These are phyloP conservation scores for Hymenotorrendiella dingleyae DNA, from an alignment of 2,329 filamentous ascomycete species.

Conservation along the genomic window DNA sequence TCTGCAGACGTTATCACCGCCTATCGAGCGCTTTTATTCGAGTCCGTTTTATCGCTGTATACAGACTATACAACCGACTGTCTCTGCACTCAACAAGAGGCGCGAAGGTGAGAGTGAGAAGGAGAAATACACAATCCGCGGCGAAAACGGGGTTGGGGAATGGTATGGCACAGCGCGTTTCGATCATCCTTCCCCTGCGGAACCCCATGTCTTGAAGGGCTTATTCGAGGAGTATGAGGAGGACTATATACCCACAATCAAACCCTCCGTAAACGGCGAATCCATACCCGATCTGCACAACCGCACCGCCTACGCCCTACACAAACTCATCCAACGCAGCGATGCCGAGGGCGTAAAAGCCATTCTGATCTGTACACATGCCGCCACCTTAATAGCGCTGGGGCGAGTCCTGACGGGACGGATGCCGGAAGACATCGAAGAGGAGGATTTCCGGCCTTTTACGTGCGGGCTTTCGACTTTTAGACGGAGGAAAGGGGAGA, in stretches of 20 bases:
- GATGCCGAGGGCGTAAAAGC: conserved; percentile 65
- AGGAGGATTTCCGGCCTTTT: conserved; percentile 78
- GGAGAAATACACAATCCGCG: conserved; percentile 39
- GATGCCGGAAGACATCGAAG: conserved; percentile 64
- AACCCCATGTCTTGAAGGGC: conserved; percentile 51
- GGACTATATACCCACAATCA: conserved; percentile 58
- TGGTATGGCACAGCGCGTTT: conserved; percentile 89
- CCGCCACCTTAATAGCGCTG: conserved; percentile 80
- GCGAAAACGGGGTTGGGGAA: conserved; percentile 63
- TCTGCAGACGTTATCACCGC: conserved; percentile 55
- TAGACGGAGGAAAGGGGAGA: conserved; percentile 38
- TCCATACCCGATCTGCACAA: conserved; percentile 73
- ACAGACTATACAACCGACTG: conserved; percentile 71
- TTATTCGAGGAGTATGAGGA: conserved; percentile 58
- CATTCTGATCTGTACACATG: conserved; percentile 81
- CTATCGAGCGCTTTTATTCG: conserved; percentile 72
- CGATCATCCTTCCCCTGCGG: conserved; percentile 73
- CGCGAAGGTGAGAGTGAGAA: conserved; percentile 12
- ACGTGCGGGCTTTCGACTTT: conserved; percentile 77
- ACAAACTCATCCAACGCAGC: conserved; percentile 64
- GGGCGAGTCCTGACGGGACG: conserved; percentile 74
- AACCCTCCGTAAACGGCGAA: conserved; percentile 71
- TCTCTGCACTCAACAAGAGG: conserved; percentile 42
- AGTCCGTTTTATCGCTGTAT: conserved; percentile 84
- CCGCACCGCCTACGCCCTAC: conserved; percentile 65